Base-by-base conservation (phyloP, 495 filamentous ascomycete genomes). In the Xylaria grammica region DNA sequence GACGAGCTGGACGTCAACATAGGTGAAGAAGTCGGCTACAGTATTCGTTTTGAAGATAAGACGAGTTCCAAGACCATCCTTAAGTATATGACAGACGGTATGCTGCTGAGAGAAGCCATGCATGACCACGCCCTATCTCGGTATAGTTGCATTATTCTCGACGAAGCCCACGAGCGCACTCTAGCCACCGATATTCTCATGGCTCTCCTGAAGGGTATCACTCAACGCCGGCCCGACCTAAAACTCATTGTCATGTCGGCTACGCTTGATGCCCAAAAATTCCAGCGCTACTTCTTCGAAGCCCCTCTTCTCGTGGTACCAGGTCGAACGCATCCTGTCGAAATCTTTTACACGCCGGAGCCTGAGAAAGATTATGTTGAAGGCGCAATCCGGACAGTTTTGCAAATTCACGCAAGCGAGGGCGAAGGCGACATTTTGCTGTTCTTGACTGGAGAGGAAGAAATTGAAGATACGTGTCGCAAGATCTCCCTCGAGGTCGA, bases 71-170 rank as follows among this genome's bases (percentile, higher is more conserved):
- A 92, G 77, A 99, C 96, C 9, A 85, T 97, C 42, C 81, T 99
- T 52, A 99, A 98, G 81, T 99, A 99, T 81, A 98, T 99, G 96
- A 99, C 96, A 30, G 96, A 99, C 75, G 96, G 96, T 87, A 98
- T 98, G 95, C 86, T 99, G 68, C 81, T 98, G 73, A 84, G 96
- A 67, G 96, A 99, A 81, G 93, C 96, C 34, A 99, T 99, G 96
- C 88, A 96, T 79, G 96, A 99, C 76, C 89, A 93, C 78, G 84
- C 94, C 67, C 83, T 99, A 68, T 86, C 86, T 20, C 89, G 94
- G 11, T 99, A 99, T 80, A 94, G 93, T 82, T 95, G 91, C 66
- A 97, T 99, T 73, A 99, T 99, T 73, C 88, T 99, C 63, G 96
- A 99, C 76, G 94, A 98, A 78, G 94, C 94, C 52, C 94, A 98